Base-by-base conservation (phyloP, 192 early-diverging fungal species). In the Funneliformis mosseae region DNA sequence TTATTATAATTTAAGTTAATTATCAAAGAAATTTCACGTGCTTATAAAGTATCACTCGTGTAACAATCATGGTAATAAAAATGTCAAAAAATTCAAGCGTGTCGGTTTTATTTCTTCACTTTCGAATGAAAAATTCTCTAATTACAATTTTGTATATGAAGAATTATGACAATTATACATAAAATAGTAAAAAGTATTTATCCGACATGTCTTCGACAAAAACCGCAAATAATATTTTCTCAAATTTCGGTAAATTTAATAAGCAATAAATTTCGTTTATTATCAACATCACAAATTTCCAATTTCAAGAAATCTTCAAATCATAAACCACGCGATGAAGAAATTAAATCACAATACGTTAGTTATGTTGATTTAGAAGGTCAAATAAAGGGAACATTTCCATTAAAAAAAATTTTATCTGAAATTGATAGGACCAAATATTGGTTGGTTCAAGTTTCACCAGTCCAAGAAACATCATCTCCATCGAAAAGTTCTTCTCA, bases 391-490 rank as follows among this genome's bases (percentile, higher is more conserved):
- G 73, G 81, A n/a, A 74, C 84, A 21, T 76, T 81, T 39, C 73
- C 63, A 7, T 69, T 89, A 16, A 66, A 83, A 2, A 28, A 70
- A 2, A 81, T 83, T 16, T 68, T 90, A 12, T 41, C 61, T n/a
- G 59, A 80, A 3, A 77, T 90, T 60, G 88, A 90, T 74, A 85
- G 89, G 0, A 74, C 82, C 5, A 33, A 72, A 27, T 89, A 83
- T 59, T 88, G 83, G 60, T 78, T 90, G 2, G 74, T 90, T 16
- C 88, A 90, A 60, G 89, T 90, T 1, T 79, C 82, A 41, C 48
- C 48, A 4, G 74, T 74, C 4, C 62, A 76, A 5, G 80, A 85
- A 1, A 80, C 82, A n/a, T 1, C 50, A 1, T 21, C 2, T 0
- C 21, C 50, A 4, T 18, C 50, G 21, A 55, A 55, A 5, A 21